Evolutionary conservation across 1,284 basidiomycete species (phyloP).

Genomic region (Microbotryum saponariae): DNA sequence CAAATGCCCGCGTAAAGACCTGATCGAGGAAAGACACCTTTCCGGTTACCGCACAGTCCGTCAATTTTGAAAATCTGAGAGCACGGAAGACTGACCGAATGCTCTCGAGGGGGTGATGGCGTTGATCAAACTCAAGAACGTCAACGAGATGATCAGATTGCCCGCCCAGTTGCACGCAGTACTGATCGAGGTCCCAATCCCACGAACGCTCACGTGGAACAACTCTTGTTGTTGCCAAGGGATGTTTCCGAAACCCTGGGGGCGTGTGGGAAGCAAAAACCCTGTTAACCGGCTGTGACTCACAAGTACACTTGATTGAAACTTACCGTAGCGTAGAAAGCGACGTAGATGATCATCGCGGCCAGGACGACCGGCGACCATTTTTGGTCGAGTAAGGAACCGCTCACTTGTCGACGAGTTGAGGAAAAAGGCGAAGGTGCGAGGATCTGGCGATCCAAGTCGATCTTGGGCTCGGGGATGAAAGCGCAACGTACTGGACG

Average conservation of each 20-base stretch:
- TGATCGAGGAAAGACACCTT: neutral
- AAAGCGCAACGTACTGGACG: no score
- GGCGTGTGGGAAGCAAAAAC: neutral
- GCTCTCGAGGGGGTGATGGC: slow-evolving; percentile 66
- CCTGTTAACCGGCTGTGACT: slow-evolving; percentile 42
- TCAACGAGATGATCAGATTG: slow-evolving; percentile 69
- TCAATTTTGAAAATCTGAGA: neutral
- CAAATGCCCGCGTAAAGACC: slow-evolving; percentile 72
- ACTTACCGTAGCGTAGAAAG: slow-evolving; percentile 55
- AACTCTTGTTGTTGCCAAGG: slow-evolving; percentile 77
- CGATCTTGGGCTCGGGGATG: no score
- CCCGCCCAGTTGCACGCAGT: slow-evolving; percentile 72
- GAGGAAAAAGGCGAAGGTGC: no score
- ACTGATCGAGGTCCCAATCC: slow-evolving; percentile 68
- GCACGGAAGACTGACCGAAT: slow-evolving; percentile 50
- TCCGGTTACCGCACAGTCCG: no score
- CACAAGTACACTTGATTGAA: slow-evolving; percentile 11
- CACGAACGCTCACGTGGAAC: slow-evolving; percentile 58
- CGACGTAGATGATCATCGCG: slow-evolving; percentile 73
- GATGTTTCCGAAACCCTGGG: slow-evolving; percentile 6
- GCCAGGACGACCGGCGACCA: slow-evolving; percentile 65
- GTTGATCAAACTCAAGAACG: slow-evolving; percentile 62
- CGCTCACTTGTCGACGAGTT: no score
- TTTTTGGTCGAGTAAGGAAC: slow-evolving; percentile 56
- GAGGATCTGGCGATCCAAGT: no score